A percentile compares a stretch with the other conserved stretches of the same genome.
These are phyloP conservation scores for Rhizopus stolonifer DNA, from an alignment of 371 early-diverging fungal genomes.

Conservation along the genomic window DNA sequence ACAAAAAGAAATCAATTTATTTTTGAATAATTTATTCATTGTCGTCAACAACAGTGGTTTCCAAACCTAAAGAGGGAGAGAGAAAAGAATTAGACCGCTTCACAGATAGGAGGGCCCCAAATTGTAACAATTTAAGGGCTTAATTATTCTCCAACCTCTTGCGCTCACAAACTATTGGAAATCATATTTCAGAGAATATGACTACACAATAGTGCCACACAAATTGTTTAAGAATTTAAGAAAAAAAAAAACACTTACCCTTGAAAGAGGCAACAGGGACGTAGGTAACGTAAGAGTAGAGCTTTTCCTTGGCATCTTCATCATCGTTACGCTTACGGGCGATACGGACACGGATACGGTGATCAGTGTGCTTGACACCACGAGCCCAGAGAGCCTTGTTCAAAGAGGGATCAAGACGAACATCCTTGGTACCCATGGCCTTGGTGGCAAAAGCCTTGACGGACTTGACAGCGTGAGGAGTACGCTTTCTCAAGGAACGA, in stretches of 20 bases:
- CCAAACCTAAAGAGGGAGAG: constrained; percentile 20
- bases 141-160: constrained; percentile 29
- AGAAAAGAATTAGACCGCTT: constrained; percentile 13
- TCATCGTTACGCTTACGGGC: constrained; percentile 92
- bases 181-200: constrained; percentile 1
- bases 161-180: constrained; percentile 30
- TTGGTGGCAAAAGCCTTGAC: constrained; percentile 85
- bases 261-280: constrained; percentile 87
- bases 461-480: constrained; percentile 91
- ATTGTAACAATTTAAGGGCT: constrained; percentile 3
- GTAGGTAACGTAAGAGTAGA: constrained; percentile 85
- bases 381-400: constrained; percentile 87
- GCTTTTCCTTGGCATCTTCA: constrained; percentile 92
- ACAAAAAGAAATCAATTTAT: too few relatives aligned
- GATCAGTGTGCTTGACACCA: constrained; percentile 89
- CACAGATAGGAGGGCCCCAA: constrained; percentile 28
- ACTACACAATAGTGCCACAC: constrained; percentile 7
- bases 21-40: not conserved
- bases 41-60: constrained; percentile 29
- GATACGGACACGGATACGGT: constrained; percentile 91
- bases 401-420: constrained; percentile 76
- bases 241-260: constrained; percentile 46
- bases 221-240: constrained; percentile 2
- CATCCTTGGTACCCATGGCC: constrained; percentile 88
- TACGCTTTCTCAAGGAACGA: constrained; percentile 93